Evolutionary conservation across 1,284 basidiomycete genomes (phyloP).

Genomic region (Cryptococcus jaspeensis): DNA sequence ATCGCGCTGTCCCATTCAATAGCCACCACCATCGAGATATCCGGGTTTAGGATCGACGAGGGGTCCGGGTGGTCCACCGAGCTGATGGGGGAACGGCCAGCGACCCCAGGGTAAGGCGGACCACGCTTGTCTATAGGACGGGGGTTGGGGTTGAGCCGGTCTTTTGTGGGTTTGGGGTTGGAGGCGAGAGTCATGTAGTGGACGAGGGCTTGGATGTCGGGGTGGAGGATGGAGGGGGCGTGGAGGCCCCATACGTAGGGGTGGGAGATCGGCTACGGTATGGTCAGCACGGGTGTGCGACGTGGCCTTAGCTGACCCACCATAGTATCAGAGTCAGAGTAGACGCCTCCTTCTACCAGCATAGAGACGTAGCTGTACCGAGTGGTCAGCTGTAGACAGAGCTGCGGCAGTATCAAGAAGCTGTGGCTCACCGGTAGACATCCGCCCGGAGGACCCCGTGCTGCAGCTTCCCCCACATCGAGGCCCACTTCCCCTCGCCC

Average conservation of each 20-base stretch:
- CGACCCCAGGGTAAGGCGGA: slow-evolving; percentile 5
- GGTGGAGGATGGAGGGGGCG: slow-evolving; percentile 21
- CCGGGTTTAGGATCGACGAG: slow-evolving; percentile 26
- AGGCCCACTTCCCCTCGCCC: slow-evolving; percentile 12
- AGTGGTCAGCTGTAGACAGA: neutral
- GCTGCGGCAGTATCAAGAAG: neutral
- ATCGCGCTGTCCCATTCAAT: slow-evolving; percentile 34
- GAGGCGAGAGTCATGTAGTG: slow-evolving; percentile 1
- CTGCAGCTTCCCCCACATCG: slow-evolving; percentile 30
- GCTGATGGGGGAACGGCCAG: slow-evolving; percentile 7
- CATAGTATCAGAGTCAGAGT: slow-evolving; percentile 40
- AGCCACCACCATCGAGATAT: slow-evolving; percentile 33
- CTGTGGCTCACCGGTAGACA: slow-evolving; percentile 29
- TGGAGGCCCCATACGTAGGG: slow-evolving; percentile 36
- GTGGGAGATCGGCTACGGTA: slow-evolving; percentile 31
- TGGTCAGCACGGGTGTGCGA: neutral
- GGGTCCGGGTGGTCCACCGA: neutral
- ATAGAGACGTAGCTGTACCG: slow-evolving; percentile 30
- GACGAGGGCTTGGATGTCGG: slow-evolving; percentile 22
- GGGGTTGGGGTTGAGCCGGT: slow-evolving; percentile 11
- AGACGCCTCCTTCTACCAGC: slow-evolving; percentile 39
- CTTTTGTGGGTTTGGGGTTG: neutral
- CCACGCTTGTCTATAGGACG: neutral
- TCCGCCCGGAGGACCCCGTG: slow-evolving; percentile 30
- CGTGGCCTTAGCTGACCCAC: slow-evolving; percentile 17